Base-by-base conservation (phyloP, 2,329 filamentous ascomycete species). In the Calonectria naviculata region DNA sequence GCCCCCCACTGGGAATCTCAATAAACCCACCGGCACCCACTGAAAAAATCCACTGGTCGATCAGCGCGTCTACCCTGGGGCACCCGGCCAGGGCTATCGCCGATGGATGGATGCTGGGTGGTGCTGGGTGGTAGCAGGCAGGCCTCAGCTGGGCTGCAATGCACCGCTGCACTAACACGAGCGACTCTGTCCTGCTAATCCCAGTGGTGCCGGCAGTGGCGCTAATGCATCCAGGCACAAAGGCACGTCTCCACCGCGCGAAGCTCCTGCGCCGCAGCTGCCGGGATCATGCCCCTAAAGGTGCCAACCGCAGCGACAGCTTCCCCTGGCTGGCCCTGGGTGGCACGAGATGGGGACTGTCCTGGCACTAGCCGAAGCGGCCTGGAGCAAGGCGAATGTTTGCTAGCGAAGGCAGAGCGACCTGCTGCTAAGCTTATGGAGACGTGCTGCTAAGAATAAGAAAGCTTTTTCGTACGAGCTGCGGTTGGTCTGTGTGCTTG, bases 181-280 rank as follows among this genome's bases (percentile, higher is more conserved):
- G 73, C 65, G 64, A 76, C 72, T 46, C 54, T 8, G 52, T 24
- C 52, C 69, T 70, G 47, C 69, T 67, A 74, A 71, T 61, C 52
- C 56, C 56, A 49, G 46, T 58, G 71, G 75, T 76, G 71, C 74
- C 75, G 44, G 54, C 54, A 60, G 42, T 38, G 36, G 68, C 75
- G 74, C 75, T 77, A 77, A 77, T 75, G 75, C 76, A 69, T 67
- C 64, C 56, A 26, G 60, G 65, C 70, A 64, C 61, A 69, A 41
- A 62, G 62, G 47, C 62, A 54, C 34, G 62, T 61, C 56, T 17
- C 56, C 56, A 61, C 56, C 17, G n/a, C 21, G 38, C 36, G 10
- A 26, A 61, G 56, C 56, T 42, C 36, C 46, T 47, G 54, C 49
- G 54, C n/a, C 10, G 41, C 41, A 63, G 62, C 31, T 6, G 24